Evolutionary conservation across 2,329 filamentous ascomycete genomes (phyloP), one percentile per base, ranked within the genome.

Genomic region (Conoideocrella luteorostrata): DNA sequence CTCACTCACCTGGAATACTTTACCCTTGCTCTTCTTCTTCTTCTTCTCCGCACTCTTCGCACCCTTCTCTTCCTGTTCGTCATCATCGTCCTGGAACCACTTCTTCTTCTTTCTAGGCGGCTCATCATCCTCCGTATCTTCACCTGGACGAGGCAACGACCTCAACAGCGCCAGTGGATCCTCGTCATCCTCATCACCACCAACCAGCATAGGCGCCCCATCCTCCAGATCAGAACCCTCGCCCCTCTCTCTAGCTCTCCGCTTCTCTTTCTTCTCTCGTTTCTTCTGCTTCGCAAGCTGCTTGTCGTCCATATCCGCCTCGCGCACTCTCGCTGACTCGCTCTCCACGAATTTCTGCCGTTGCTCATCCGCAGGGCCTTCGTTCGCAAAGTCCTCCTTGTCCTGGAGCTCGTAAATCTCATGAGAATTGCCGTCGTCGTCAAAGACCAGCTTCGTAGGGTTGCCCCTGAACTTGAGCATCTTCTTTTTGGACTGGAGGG

Each of bases 401-500:
- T 86, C 80, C 59, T 91, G 84, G 52, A 98, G 80, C 62, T 95
- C 86, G 68, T 97, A 96, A 12, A 94, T 64, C 50, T 86, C 79
- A 62, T 93, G 89, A 3, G 89, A 75, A 49, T 86, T 82, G 53
- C 90, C 91, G 24, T 96, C 88, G 38, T 95, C 90, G 66, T 97
- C 91, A 62, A 91, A 98, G 5, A 96, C 75, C 7, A 96, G 70
- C 61, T 93, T 95, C 32, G 79, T 83, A 11, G 88, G 86, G 59
- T 84, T 86, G 58, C 88, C 87, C 71, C 89, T 94, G 71, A 88
- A 86, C 61, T 95, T 93, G 59, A 88, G 77, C 52, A 96, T 78
- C 65, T 94, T 86, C 75, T 95, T 95, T 74, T 96, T 97, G 17
- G 87, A 94, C 58, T 85, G 85, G 52, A 97, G 78, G n/a, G 95